Evolutionary conservation across 2,329 filamentous ascomycete genomes (phyloP), one percentile per base, ranked within the genome.

Genomic region (Penicillium sp.): DNA sequence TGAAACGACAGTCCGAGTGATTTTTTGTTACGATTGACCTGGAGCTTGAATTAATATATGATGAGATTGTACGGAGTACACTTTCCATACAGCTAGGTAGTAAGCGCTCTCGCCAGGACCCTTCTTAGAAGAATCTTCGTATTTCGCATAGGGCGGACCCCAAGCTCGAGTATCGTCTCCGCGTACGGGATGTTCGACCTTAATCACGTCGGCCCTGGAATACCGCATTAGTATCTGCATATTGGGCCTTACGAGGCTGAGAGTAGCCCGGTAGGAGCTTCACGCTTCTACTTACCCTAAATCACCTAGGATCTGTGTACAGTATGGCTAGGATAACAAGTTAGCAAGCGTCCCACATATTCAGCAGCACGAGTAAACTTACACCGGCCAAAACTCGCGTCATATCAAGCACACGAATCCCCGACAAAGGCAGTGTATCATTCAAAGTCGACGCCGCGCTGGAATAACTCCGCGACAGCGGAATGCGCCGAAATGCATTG

Each of bases 21-120:
- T 61, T 92, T 95, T 62, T 98, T 98, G 69, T 98, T 98, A 35
- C 92, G 85, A 59, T 96, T 96, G 11, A 87, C 86, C 87, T 94
- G 46, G 35, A 6, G 4, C 11, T 16, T 20, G 11, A 14, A 29
- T 55, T 14, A 52, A 32, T 32, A 35, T 16, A 6, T 7, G 3
- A 12, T 4, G 8, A n/a, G 15, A 14, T 15, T 14, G 26, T 13
- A 13, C 8, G 13, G 2, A 16, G 13, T 3, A n/a, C 18, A 8
- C 12, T 7, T 13, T 15, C 54, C 74, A 45, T 74, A 95, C 92
- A 35, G 83, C 80, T 17, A 98, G 71, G 56, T 94, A 98, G 61
- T 98, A 98, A 7, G 92, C 92, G 45, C 87, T 92, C 64, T 98
- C 92, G 15, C 92, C 92, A 1, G 85, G 82, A 0, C 86, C 61